Evolutionary conservation across 148 eudicot genomes (phyloP), one percentile per base, ranked within the genome.

Genomic region (Cornus controversa): DNA sequence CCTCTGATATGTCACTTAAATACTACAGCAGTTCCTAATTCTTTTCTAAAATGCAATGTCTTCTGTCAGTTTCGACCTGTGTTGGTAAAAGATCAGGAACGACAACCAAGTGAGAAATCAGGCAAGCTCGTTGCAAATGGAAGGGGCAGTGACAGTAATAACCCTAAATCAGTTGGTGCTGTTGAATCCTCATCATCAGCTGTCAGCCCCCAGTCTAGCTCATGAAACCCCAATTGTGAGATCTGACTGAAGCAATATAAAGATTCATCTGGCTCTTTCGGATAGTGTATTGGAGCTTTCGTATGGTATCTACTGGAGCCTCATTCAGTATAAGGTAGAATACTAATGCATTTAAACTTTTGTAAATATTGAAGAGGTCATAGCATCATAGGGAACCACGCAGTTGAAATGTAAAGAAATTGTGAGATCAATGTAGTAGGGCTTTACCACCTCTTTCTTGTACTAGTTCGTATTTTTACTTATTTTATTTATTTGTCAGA

Each of bases 51-150:
- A 40, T 66, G 50, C 66, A 31, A 8, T 75, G n/a, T 68, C 62
- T 34, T 50, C 50, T 75, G 57, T 77, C 97, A 95, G 98, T 95
- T 95, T 85, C 75, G 91, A 89, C 98, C 98, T 34, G 87, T 93
- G 62, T 28, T 91, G 89, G 93, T 95, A 76, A 93, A 92, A 83
- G 86, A 91, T 66, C 91, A 90, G 82, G 89, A 89, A 73, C 81
- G 79, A 63, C 82, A 72, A 47, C 82, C 79, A 54, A 81, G 76
- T 58, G 82, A 76, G 45, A 87, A 85, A 79, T 69, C 77, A 22
- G 80, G 80, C 20, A 80, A 80, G 74, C 78, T 77, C 24, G 74
- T 75, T 20, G 65, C 80, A 69, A 86, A 86, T 70, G 88, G 83
- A 82, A 86, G 76, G 72, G 78, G 66, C 37, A 75, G 78, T 53